Percentiles rank a stretch among this genome's conserved stretches.
phyloP scores from a whole-genome alignment of 495 filamentous ascomycete species.

The Massariosphaeria phaeospora region DNA sequence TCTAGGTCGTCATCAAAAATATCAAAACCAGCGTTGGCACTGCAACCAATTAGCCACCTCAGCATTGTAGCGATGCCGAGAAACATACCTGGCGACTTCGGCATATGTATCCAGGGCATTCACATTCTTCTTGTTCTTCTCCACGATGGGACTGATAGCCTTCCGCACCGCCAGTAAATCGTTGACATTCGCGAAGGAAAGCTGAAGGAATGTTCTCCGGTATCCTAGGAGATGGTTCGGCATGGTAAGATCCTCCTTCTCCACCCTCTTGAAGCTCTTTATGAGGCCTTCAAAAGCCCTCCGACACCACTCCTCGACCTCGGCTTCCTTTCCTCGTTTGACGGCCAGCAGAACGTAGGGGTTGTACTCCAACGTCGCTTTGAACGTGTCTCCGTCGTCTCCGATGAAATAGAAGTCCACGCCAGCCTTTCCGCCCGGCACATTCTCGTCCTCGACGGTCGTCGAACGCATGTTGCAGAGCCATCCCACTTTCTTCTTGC shows the following conservation, averaged over 20 bases:
- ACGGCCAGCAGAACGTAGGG: constrained; percentile 94
- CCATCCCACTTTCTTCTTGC: constrained; percentile 83
- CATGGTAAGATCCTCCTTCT: constrained; percentile 93
- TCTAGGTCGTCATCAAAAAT: constrained; percentile 89
- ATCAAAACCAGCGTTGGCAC: constrained; percentile 83
- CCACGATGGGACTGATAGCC: constrained; percentile 81
- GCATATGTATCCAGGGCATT: constrained; percentile 97
- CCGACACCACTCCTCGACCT: constrained; percentile 94
- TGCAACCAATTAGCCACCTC: constrained; percentile 42
- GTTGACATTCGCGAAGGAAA: constrained; percentile 79
- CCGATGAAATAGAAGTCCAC: constrained; percentile 98
- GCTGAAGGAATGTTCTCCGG: constrained; percentile 74
- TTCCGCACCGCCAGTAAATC: constrained; percentile 79
- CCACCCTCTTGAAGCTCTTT: constrained; percentile 68
- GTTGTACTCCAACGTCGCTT: constrained; percentile 92
- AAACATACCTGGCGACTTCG: constrained; percentile 78
- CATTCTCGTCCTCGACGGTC: constrained; percentile 74
- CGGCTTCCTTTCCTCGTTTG: constrained; percentile 78
- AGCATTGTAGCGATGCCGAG: not conserved
- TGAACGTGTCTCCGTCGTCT: constrained; percentile 88
- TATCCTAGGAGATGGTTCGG: constrained; percentile 95
- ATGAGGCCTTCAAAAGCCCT: constrained; percentile 78
- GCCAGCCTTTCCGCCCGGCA: constrained; percentile 75
- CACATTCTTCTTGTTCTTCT: constrained; percentile 92
- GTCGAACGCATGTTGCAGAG: constrained; percentile 92